phyloP scores from a whole-genome alignment of 2,329 filamentous ascomycete species.

The Colletotrichum sp. region DNA sequence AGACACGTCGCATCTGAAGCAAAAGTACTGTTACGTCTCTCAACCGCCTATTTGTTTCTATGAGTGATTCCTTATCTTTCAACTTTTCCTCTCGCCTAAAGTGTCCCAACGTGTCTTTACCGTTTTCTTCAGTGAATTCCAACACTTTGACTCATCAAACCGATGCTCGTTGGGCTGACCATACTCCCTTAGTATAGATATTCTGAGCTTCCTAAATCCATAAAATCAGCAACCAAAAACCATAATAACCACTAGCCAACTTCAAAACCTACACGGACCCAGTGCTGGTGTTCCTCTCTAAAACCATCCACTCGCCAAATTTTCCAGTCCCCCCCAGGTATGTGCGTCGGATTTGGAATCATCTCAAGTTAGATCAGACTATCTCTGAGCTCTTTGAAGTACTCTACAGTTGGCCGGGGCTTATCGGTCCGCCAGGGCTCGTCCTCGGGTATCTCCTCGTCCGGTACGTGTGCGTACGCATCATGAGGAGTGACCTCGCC shows the following conservation, averaged over 20 bases:
- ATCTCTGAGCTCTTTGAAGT: neutral
- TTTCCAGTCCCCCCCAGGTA: neutral
- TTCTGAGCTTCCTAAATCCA: no score
- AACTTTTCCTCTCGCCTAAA: no score
- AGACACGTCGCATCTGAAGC: no score
- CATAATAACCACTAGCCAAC: no score
- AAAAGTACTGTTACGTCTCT: no score
- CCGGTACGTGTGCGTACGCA: neutral
- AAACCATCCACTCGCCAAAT: neutral
- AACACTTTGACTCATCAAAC: no score
- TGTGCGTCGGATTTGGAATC: neutral
- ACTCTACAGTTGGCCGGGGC: neutral
- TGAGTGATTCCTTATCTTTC: no score
- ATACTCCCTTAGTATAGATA: accelerated
- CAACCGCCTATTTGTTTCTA: accelerated
- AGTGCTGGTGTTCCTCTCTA: accelerated
- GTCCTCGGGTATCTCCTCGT: neutral
- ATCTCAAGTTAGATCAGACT: neutral
- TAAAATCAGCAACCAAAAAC: no score
- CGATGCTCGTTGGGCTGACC: accelerated
- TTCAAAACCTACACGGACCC: no score
- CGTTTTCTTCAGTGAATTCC: accelerated
- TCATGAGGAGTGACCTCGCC: neutral
- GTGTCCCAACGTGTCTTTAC: accelerated
- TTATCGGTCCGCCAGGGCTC: neutral